Percentiles rank a stretch among this genome's conserved stretches.
phyloP scores from a whole-genome alignment of 345 rosid species.

The Rhodamnia rubescens region DNA sequence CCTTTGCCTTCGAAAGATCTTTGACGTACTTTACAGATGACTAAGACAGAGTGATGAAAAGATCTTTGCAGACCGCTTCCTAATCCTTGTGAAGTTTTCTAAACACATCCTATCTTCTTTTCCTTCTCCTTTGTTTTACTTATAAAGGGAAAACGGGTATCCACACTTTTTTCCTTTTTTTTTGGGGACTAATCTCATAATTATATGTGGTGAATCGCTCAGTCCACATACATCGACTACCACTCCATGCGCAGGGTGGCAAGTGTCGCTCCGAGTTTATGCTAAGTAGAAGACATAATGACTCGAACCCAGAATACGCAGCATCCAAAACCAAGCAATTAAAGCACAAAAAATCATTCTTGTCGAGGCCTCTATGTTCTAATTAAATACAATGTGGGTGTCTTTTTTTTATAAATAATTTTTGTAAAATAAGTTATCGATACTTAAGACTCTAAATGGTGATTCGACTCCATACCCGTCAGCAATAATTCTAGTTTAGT shows the following conservation, averaged over 20 bases:
- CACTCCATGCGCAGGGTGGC: not conserved
- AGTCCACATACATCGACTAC: not conserved
- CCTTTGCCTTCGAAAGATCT: not conserved
- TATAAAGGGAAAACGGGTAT: not conserved
- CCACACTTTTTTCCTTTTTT: not conserved
- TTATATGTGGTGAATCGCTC: fast-evolving
- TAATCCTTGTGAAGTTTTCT: not conserved
- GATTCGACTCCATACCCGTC: not conserved
- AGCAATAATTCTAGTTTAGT: not conserved
- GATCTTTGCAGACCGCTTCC: not conserved
- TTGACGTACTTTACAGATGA: not conserved
- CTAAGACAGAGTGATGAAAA: not conserved
- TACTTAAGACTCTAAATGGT: not conserved
- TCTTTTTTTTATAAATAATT: not conserved
- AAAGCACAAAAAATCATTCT: not conserved
- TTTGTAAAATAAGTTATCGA: not conserved
- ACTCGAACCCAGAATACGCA: not conserved
- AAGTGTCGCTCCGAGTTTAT: not conserved
- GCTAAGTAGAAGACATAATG: not conserved
- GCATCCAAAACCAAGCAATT: not conserved
- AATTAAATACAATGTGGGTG: not conserved
- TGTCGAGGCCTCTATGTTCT: not conserved
- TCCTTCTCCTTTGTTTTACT: not conserved
- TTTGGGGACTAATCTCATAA: not conserved
- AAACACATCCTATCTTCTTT: not conserved